Conservation (phyloP, 495 filamentous ascomycete species). For the Hypoxylon subgilvum region DNA sequence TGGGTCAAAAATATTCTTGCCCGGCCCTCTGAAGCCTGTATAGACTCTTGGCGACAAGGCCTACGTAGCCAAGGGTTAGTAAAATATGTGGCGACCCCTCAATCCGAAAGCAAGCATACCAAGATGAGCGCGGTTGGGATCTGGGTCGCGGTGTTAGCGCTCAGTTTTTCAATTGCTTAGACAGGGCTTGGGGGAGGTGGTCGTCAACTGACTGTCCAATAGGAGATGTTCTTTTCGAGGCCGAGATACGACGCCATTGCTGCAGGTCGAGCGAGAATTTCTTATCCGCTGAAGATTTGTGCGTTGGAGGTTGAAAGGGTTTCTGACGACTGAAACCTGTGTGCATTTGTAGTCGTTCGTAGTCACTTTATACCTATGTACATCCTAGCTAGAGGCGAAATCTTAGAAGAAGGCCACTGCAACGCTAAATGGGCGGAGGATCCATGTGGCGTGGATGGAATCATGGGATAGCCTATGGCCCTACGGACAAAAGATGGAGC, state of each 20-base stretch:
- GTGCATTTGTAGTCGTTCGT: too few species aligned
- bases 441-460: too few species aligned
- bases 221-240: conserved; percentile 49
- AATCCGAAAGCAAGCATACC: conserved; percentile 10
- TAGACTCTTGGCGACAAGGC: conserved; percentile 46
- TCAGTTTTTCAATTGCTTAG: not conserved
- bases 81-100: not conserved
- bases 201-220: conserved; percentile 51
- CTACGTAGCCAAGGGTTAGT: conserved; percentile 9
- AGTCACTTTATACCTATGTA: too few species aligned
- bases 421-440: too few species aligned
- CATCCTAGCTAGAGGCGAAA: too few species aligned
- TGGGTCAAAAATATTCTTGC: conserved; percentile 38
- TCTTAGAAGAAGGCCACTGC: too few species aligned
- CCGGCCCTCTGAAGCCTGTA: conserved; percentile 46
- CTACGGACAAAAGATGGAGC: too few species aligned
- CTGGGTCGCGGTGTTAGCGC: conserved; percentile 29
- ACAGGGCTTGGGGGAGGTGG: not conserved
- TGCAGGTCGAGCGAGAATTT: not conserved
- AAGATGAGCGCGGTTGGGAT: conserved; percentile 56
- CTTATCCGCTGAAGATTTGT: too few species aligned
- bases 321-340: not conserved
- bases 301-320: not conserved
- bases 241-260: conserved; percentile 53
- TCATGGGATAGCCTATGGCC: too few species aligned